These are phyloP conservation scores for Scheffersomyces lignicola DNA, from an alignment of 1,139 yeast genomes.

Conservation along the genomic window DNA sequence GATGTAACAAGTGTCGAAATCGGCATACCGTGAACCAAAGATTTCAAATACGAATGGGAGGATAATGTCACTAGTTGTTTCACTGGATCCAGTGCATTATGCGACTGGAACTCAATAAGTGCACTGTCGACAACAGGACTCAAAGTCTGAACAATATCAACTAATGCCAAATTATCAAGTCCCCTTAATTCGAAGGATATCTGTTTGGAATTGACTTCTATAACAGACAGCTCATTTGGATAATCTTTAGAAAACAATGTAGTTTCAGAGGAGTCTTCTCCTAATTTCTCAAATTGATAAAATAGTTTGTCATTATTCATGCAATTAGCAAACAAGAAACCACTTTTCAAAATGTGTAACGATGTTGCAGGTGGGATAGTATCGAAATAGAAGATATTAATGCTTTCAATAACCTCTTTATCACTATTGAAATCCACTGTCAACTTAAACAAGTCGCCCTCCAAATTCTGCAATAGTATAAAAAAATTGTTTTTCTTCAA, in stretches of 20 bases:
- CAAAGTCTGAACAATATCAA: constrained; percentile 52
- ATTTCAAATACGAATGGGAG: constrained; percentile 46
- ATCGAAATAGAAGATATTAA: constrained; percentile 60
- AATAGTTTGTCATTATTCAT: constrained; percentile 62
- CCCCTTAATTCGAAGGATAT: constrained; percentile 23
- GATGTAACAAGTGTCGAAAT: constrained; percentile 67
- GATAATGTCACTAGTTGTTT: constrained; percentile 32
- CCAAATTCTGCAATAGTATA: constrained; percentile 65
- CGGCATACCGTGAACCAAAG: constrained; percentile 59
- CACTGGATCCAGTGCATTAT: constrained; percentile 36
- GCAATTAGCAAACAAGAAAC: constrained; percentile 70
- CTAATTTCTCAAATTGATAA: constrained; percentile 78
- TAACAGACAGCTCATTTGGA: constrained; percentile 6
- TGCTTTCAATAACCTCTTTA: constrained; percentile 41
- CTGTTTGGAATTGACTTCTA: not conserved
- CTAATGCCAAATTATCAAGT: constrained; percentile 59
- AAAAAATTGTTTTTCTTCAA: constrained; percentile 63
- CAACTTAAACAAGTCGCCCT: constrained; percentile 79
- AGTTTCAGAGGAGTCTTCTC: constrained; percentile 42
- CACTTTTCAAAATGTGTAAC: constrained; percentile 67
- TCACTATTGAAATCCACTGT: constrained; percentile 43
- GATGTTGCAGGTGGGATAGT: constrained; percentile 60
- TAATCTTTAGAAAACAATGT: constrained; percentile 18
- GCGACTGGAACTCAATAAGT: constrained; percentile 34
- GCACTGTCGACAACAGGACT: constrained; percentile 59